These are phyloP conservation scores for Scutellaria galericulata DNA, from an alignment of 257 asterid species.

Conservation along the genomic window DNA sequence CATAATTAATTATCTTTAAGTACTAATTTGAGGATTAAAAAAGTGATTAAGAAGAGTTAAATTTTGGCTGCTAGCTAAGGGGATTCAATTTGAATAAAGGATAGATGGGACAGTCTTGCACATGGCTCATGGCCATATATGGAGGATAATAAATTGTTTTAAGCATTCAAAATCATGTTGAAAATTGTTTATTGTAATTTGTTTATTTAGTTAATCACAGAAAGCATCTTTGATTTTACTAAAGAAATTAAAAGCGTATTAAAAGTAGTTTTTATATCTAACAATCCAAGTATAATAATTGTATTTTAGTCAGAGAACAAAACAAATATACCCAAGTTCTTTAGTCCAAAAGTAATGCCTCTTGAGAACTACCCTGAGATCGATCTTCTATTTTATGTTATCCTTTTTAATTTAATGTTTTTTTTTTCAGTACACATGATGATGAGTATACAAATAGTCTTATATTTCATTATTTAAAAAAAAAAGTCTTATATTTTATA, in stretches of 20 bases:
- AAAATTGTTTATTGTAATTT: conserved; percentile 21
- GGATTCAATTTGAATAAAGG: conserved; percentile 23
- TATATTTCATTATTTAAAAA: too few relatives aligned
- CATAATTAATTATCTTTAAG: conserved; percentile 12
- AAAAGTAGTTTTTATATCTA: background rate
- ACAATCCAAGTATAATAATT: background rate
- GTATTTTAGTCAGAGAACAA: background rate
- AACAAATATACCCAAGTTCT: background rate
- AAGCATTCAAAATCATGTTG: conserved; percentile 24
- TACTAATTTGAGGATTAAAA: conserved; percentile 33
- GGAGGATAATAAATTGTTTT: conserved; percentile 36
- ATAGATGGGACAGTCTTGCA: conserved; percentile 53
- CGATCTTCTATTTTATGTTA: background rate
- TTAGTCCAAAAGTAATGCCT: background rate
- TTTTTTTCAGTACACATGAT: background rate
- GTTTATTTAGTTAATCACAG: conserved; percentile 18
- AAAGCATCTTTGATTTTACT: conserved; percentile 44
- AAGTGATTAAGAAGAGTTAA: conserved; percentile 29
- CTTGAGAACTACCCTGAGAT: background rate
- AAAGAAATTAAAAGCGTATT: background rate
- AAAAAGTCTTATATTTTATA: background rate
- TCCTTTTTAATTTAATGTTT: background rate
- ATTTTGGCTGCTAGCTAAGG: conserved; percentile 37
- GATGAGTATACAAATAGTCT: background rate
- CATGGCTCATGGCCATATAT: conserved; percentile 56